phyloP scores from a whole-genome alignment of 2,329 filamentous ascomycete genomes.

The Geoglossum cookeanum region DNA sequence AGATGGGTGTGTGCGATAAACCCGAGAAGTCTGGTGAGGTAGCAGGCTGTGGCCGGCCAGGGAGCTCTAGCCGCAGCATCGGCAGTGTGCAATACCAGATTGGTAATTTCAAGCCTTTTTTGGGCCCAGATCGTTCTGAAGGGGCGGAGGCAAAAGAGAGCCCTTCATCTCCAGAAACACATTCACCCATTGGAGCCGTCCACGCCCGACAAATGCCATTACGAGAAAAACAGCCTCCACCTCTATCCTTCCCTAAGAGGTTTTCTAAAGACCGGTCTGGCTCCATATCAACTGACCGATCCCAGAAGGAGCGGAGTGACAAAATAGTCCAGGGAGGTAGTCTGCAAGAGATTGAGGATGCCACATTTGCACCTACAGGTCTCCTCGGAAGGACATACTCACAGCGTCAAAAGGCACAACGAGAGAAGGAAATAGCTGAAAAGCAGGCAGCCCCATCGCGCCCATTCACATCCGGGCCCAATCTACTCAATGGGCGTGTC shows the following conservation, averaged over 20 bases:
- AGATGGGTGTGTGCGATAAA: conserved; percentile 33
- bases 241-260: conserved; percentile 14
- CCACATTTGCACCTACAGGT: conserved; percentile 27
- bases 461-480: conserved; percentile 6
- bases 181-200: conserved; percentile 11
- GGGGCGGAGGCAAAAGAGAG: background rate
- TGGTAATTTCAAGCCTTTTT: conserved; percentile 46
- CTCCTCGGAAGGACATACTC: conserved; percentile 32
- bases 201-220: conserved; percentile 20
- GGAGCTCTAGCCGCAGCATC: background rate
- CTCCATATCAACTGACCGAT: background rate
- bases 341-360: conserved; percentile 13
- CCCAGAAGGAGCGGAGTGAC: background rate
- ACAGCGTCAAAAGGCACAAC: conserved; percentile 22
- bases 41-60: conserved; percentile 15
- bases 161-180: conserved; percentile 1
- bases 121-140: conserved; percentile 17
- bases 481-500: conserved; percentile 3
- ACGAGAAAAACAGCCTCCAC: conserved; percentile 20
- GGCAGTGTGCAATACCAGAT: conserved; percentile 36
- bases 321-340: background rate
- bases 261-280: conserved; percentile 8
- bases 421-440: conserved; percentile 19
- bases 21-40: conserved; percentile 8
- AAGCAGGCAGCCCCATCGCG: background rate